phyloP scores from a whole-genome alignment of 2,329 filamentous ascomycete species.

The Cercospora brassicicola region DNA sequence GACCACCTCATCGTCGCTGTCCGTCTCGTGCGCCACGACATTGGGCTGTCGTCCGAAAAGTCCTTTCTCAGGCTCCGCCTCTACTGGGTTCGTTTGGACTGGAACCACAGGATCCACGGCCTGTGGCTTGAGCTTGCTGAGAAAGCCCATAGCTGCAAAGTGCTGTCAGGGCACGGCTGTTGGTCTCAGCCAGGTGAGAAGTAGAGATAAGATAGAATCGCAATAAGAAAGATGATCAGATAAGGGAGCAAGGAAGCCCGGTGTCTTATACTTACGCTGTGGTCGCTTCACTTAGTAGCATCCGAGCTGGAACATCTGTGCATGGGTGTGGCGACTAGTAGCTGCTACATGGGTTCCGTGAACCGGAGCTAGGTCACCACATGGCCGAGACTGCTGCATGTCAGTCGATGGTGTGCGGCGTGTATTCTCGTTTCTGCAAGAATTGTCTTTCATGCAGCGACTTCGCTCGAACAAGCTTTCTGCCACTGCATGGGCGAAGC shows the following conservation, averaged over 20 bases:
- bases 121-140: conserved; percentile 7
- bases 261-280: background rate
- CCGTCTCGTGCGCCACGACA: conserved; percentile 3
- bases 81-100: conserved; percentile 4
- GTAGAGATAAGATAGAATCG: background rate
- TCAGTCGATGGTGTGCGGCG: background rate
- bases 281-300: conserved; percentile 1
- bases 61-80: background rate
- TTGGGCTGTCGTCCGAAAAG: background rate
- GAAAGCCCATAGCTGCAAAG: background rate
- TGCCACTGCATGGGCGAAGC: conserved; percentile 5
- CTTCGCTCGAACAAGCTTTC: conserved; percentile 2
- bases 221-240: conserved; percentile 8
- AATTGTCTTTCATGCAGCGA: background rate
- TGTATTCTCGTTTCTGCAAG: background rate
- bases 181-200: background rate
- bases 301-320: conserved; percentile 2
- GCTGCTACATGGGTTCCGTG: conserved; percentile 2
- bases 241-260: background rate
- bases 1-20: conserved; percentile 14
- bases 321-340: background rate
- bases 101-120: conserved; percentile 1
- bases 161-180: background rate
- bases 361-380: conserved; percentile 1
- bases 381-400: background rate